A percentile compares a stretch with the other conserved stretches of the same genome.
phyloP scores from a whole-genome alignment of 2,329 filamentous ascomycete species.

The Cercospora sp. region DNA sequence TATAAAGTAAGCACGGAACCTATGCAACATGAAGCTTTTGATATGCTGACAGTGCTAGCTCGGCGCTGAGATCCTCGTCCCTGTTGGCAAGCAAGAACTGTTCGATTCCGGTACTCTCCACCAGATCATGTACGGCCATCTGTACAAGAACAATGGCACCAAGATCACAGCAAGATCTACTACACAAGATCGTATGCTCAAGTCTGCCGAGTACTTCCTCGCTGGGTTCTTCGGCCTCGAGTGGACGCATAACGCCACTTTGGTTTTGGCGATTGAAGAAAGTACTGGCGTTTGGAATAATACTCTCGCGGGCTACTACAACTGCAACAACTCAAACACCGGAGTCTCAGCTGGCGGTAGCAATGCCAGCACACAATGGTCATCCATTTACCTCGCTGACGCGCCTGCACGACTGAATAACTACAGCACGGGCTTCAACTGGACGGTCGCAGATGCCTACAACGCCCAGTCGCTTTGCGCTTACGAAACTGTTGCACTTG shows the following conservation, averaged over 20 bases:
- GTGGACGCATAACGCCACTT: conserved; percentile 57
- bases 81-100: conserved; percentile 67
- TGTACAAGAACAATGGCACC: conserved; percentile 67
- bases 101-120: conserved; percentile 63
- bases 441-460: conserved; percentile 63
- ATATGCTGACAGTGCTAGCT: conserved; percentile 44
- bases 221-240: conserved; percentile 76
- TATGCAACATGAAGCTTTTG: background rate
- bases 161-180: conserved; percentile 75
- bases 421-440: conserved; percentile 50
- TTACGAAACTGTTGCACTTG: conserved; percentile 75
- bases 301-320: conserved; percentile 65
- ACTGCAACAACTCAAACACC: conserved; percentile 63
- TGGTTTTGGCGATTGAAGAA: conserved; percentile 63
- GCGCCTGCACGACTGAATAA: conserved; percentile 61
- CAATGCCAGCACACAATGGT: conserved; percentile 61
- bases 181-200: conserved; percentile 74
- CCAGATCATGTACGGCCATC: conserved; percentile 68
- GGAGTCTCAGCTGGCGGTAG: conserved; percentile 51
- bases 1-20: conserved; percentile 43
- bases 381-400: conserved; percentile 63
- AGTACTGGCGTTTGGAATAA: conserved; percentile 57
- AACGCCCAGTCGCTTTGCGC: conserved; percentile 71
- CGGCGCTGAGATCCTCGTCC: conserved; percentile 70
- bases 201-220: conserved; percentile 75